A percentile compares a stretch with the other conserved stretches of the same genome.
Conservation (phyloP, 179 eudicot genomes). For the Gypsophila paniculata region DNA sequence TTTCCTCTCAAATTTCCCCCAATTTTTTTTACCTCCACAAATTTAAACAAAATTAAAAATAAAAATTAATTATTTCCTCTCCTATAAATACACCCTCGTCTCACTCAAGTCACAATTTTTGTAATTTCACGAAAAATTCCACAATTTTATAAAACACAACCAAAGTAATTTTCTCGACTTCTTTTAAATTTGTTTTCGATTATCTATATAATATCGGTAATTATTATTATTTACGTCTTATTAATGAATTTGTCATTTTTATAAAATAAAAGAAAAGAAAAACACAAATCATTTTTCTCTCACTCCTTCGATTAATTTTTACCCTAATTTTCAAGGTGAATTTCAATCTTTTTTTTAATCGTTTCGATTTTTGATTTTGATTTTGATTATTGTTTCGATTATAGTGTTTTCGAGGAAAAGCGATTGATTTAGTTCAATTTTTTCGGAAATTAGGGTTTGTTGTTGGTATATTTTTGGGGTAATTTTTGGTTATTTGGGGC, state of each 20-base stretch:
- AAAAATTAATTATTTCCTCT: neutral
- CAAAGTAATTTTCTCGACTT: neutral
- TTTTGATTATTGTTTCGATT: neutral
- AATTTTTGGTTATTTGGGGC: neutral
- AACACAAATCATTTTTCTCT: constrained; percentile 3
- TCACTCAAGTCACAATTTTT: constrained; percentile 21
- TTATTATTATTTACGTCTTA: too few species aligned
- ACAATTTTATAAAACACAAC: constrained; percentile 18
- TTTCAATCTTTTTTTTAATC: neutral
- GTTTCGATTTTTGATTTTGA: neutral
- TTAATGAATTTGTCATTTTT: too few species aligned
- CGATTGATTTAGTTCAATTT: too few species aligned
- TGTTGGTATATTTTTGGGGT: neutral
- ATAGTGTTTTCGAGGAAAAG: neutral
- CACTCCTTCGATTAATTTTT: neutral
- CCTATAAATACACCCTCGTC: constrained; percentile 8
- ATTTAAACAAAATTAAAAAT: neutral
- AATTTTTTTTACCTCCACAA: neutral
- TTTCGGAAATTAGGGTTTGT: constrained; percentile 12
- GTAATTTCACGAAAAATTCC: constrained; percentile 8
- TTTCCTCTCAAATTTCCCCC: constrained; percentile 4
- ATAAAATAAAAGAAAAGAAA: too few species aligned
- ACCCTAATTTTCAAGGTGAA: neutral
- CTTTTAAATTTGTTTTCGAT: too few species aligned
- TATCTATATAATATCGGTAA: too few species aligned